These are phyloP conservation scores for Myxozyma nipponensis DNA, from an alignment of 805 yeast genomes.

Conservation along the genomic window DNA sequence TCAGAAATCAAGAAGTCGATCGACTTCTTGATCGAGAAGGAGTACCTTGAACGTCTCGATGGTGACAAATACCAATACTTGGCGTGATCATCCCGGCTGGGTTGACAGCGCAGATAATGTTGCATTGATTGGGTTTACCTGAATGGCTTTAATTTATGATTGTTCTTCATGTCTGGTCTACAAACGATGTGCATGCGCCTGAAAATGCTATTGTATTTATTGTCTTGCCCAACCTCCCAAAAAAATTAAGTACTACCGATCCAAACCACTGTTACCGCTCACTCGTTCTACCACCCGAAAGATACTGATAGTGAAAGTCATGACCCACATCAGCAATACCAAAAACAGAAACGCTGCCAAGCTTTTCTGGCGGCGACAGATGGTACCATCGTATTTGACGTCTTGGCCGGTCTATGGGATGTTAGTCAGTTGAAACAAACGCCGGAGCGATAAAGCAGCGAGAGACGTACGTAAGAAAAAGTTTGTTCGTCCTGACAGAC, in stretches of 20 bases:
- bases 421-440: too few relatives aligned
- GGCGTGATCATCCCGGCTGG: constrained; percentile 54
- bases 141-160: neutral
- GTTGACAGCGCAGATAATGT: too few relatives aligned
- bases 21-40: constrained; percentile 78
- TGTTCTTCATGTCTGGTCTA: neutral
- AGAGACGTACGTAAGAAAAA: neutral
- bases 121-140: too few relatives aligned
- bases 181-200: too few relatives aligned
- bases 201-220: too few relatives aligned
- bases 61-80: constrained; percentile 74
- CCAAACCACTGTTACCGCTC: constrained; percentile 12
- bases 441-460: neutral
- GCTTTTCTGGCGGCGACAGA: constrained; percentile 76
- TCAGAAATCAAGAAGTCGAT: constrained; percentile 84
- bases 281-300: constrained; percentile 36
- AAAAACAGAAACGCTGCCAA: constrained; percentile 75
- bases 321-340: constrained; percentile 74
- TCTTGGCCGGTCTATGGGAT: neutral
- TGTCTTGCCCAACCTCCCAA: too few relatives aligned
- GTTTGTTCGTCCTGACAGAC: constrained; percentile 47
- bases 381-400: constrained; percentile 28
- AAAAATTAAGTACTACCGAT: too few relatives aligned
- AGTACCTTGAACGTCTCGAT: constrained; percentile 73
- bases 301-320: constrained; percentile 78